These are phyloP conservation scores for Juncus inflexus DNA, from an alignment of 176 grass and related monocot genomes.

Conservation along the genomic window DNA sequence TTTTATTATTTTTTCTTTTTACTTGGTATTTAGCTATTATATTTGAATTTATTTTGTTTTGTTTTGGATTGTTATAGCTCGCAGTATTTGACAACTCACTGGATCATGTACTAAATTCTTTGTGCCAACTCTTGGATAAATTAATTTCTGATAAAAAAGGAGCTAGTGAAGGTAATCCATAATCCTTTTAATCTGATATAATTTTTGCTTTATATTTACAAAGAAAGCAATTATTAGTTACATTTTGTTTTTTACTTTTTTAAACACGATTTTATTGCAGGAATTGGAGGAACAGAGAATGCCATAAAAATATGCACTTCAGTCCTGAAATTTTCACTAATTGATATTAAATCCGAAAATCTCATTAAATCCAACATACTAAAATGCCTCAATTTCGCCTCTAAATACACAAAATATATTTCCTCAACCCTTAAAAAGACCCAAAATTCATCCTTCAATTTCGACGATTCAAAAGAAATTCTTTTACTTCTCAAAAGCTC, in stretches of 20 bases:
- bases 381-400: slow-evolving; percentile 59
- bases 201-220: not conserved
- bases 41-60: too few relatives aligned
- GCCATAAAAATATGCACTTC: slow-evolving; percentile 47
- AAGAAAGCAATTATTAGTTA: too few relatives aligned
- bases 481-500: slow-evolving; percentile 53
- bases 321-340: slow-evolving; percentile 59
- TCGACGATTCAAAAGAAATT: slow-evolving; percentile 55
- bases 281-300: slow-evolving; percentile 34
- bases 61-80: slow-evolving; percentile 30
- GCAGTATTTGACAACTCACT: slow-evolving; percentile 39
- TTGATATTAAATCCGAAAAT: slow-evolving; percentile 43
- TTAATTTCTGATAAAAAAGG: slow-evolving; percentile 33
- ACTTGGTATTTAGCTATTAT: too few relatives aligned
- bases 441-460: slow-evolving; percentile 32
- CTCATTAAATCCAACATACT: slow-evolving; percentile 38
- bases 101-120: slow-evolving; percentile 62
- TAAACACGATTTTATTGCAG: slow-evolving; percentile 39
- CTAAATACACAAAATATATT: slow-evolving; percentile 48
- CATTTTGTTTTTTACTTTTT: slow-evolving; percentile 15
- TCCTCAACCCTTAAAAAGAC: slow-evolving; percentile 45
- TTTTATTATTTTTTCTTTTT: not conserved
- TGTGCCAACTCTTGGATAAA: slow-evolving; percentile 40
- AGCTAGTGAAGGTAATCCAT: slow-evolving; percentile 41
- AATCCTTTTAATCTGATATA: not conserved